These are phyloP conservation scores for Talaromyces atroroseus DNA, from an alignment of 2,329 filamentous ascomycete species.

Conservation along the genomic window DNA sequence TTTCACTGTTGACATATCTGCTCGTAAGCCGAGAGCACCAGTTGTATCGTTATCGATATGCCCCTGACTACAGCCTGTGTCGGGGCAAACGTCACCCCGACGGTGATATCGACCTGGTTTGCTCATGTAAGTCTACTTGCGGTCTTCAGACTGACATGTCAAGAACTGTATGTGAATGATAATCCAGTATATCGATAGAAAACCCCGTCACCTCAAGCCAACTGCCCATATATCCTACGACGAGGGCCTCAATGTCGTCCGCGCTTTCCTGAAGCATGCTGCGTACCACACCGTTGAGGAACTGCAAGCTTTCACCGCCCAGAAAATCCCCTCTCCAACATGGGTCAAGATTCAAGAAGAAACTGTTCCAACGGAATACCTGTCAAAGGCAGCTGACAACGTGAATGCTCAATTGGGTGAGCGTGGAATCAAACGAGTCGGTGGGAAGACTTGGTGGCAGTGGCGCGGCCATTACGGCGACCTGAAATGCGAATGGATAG, in stretches of 20 bases:
- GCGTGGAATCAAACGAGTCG: conserved; percentile 67
- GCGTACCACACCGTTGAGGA: conserved; percentile 91
- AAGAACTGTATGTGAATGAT: conserved; percentile 7
- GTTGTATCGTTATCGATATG: conserved; percentile 36
- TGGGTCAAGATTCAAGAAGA: conserved; percentile 78
- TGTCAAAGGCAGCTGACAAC: conserved; percentile 61
- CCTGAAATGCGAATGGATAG: conserved; percentile 86
- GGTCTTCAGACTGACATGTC: background rate
- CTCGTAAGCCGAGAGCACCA: background rate
- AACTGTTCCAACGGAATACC: conserved; percentile 58
- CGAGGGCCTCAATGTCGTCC: conserved; percentile 81
- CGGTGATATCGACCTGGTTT: conserved; percentile 78
- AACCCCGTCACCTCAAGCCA: conserved; percentile 68
- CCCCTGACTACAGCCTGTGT: conserved; percentile 75
- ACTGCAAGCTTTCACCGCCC: conserved; percentile 80
- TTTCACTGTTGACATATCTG: background rate
- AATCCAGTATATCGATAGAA: conserved; percentile 74
- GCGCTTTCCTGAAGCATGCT: conserved; percentile 76
- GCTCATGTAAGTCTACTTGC: conserved; percentile 60
- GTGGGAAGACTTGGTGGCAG: conserved; percentile 83
- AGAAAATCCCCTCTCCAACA: conserved; percentile 83
- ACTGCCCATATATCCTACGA: conserved; percentile 91
- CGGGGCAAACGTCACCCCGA: conserved; percentile 77
- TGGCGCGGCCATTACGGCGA: conserved; percentile 65
- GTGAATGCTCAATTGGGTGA: conserved; percentile 71